A percentile compares a stretch with the other conserved stretches of the same genome.
phyloP scores from a whole-genome alignment of 306 rosid species.

The Fragaria vesca region DNA sequence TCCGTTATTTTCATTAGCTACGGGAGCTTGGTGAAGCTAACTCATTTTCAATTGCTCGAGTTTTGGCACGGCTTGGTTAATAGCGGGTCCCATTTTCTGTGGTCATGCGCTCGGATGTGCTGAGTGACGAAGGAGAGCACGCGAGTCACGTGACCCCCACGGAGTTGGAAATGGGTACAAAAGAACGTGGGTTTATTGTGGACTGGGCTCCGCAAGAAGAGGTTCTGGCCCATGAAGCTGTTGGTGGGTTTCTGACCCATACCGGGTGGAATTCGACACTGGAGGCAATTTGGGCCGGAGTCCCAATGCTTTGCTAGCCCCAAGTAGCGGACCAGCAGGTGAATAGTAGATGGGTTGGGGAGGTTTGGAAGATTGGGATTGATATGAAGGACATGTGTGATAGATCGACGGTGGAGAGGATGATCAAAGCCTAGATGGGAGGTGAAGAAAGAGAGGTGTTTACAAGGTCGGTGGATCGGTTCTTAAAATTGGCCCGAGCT shows the following conservation, averaged over 20 bases:
- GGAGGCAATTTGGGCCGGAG: conserved; percentile 32
- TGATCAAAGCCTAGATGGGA: neutral
- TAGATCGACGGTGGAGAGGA: neutral
- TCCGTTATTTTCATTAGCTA: conserved; percentile 24
- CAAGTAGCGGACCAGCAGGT: conserved; percentile 16
- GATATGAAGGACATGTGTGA: conserved; percentile 27
- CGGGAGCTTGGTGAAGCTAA: conserved; percentile 21
- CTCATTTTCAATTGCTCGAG: conserved; percentile 8
- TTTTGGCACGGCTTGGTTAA: conserved; percentile 26
- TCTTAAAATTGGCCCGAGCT: neutral
- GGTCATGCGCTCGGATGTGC: neutral
- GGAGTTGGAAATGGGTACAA: conserved; percentile 25
- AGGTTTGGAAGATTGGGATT: conserved; percentile 8
- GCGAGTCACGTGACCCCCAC: neutral
- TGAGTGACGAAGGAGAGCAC: conserved; percentile 1
- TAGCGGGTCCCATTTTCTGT: conserved; percentile 5
- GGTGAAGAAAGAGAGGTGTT: neutral
- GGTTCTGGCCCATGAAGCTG: conserved; percentile 32
- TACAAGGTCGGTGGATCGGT: neutral
- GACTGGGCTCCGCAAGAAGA: conserved; percentile 41
- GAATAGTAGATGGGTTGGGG: conserved; percentile 36
- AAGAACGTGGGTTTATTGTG: conserved; percentile 33
- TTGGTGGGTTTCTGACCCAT: conserved; percentile 42
- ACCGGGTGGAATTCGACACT: conserved; percentile 43
- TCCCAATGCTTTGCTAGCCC: conserved; percentile 44